Evolutionary conservation across 108 stramenopile genomes (phyloP).

Genomic region (Fistulifera pelliculosa): DNA sequence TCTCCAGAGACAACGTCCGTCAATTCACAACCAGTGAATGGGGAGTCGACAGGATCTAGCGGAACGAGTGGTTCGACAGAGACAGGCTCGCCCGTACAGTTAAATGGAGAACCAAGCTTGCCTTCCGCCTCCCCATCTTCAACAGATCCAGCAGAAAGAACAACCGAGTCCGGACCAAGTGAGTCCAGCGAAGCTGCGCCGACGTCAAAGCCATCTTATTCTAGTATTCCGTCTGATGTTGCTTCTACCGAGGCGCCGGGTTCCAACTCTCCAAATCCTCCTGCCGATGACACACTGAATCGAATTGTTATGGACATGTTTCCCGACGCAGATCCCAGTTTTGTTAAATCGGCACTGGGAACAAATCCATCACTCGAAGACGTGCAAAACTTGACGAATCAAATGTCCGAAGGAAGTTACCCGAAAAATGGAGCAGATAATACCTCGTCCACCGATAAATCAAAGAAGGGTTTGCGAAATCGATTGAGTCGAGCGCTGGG

Average conservation of each 20-base stretch:
- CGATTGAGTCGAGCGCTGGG: neutral
- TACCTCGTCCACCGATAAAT: neutral
- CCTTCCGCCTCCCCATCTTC: no score
- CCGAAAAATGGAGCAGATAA: conserved; percentile 7
- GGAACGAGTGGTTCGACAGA: neutral
- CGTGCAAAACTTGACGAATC: conserved; percentile 46
- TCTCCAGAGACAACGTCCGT: conserved; percentile 8
- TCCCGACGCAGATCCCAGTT: conserved; percentile 37
- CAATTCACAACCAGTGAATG: neutral
- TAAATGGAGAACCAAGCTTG: no score
- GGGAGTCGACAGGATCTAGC: neutral
- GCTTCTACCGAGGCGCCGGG: no score
- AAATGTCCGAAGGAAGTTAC: conserved; percentile 27
- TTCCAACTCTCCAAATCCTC: no score
- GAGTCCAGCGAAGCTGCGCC: neutral
- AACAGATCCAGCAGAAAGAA: no score
- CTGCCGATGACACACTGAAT: no score
- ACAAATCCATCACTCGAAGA: conserved; percentile 44
- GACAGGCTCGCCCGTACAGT: no score
- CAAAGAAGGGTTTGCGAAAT: neutral
- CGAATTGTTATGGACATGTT: conserved; percentile 37
- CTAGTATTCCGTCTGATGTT: neutral
- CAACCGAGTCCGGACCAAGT: no score
- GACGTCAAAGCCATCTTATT: neutral
- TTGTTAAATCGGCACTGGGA: conserved; percentile 40